Evolutionary conservation across 148 eudicot genomes (phyloP), one percentile per base, ranked within the genome.

Genomic region (Diospyros kaki): DNA sequence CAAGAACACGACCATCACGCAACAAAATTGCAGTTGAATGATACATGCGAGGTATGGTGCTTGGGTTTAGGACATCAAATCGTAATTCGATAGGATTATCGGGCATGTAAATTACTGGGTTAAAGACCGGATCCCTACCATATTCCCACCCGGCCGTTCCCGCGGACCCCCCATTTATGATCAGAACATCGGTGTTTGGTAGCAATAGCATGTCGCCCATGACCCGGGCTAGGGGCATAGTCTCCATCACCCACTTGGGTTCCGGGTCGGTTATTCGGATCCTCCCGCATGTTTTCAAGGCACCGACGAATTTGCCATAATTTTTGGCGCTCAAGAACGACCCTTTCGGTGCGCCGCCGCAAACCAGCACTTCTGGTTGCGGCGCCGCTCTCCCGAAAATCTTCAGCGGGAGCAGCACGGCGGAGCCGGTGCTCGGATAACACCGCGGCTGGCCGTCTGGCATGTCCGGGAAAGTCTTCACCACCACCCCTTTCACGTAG

Each of bases 121-220:
- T 67, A 1, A 89, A 52, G 13, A 82, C 88, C 2, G 97, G 94
- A 71, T 83, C 73, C 48, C 91, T 78, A 1, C 93, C 89, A 2
- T 59, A 15, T 5, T 88, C 91, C 94, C 97, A 93, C 4, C 98
- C 97, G 0, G 97, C 97, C 0, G 89, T 81, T 9, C 98, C 98
- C 0, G 77, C 45, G 0, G 76, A 62, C 5, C 83, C 94, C 2
- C 98, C 98, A 39, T 93, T 93, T 1, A 93, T 86, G 10, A 93
- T 85, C 64, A 87, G 58, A 67, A 87, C 86, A n/a, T 84, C 18
- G 3, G 84, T 84, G 44, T 80, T 82, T 5, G 90, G 90, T 14
- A 87, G 68, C 56, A 87, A n/a, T 0, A 84, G 6, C 90, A 84
- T 87, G 73, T 87, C 90, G 17, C 86, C 86, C 90, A 87, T 87